phyloP scores from a whole-genome alignment of 2,329 filamentous ascomycete genomes.

The Diaporthe eres region DNA sequence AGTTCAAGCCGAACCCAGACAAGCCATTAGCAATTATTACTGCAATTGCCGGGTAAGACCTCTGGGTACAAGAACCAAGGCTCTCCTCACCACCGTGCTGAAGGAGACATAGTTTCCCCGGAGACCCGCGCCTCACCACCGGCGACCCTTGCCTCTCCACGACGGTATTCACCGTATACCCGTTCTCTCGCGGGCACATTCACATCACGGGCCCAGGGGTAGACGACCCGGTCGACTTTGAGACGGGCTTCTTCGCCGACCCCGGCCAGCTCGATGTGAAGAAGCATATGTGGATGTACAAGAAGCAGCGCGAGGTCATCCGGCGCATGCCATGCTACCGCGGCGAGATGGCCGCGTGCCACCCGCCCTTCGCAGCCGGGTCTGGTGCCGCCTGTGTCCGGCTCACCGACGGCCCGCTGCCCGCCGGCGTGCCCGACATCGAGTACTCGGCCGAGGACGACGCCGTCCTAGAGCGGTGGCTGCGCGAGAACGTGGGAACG shows the following conservation, averaged over 20 bases:
- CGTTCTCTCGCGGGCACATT: constrained; percentile 34
- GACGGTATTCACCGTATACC: constrained; percentile 22
- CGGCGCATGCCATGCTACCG: constrained; percentile 60
- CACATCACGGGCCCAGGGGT: constrained; percentile 62
- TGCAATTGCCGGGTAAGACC: constrained; percentile 11
- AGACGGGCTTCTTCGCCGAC: constrained; percentile 66
- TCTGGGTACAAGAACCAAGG: background rate
- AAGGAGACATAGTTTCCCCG: background rate
- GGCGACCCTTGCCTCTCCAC: constrained; percentile 23
- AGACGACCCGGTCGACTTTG: constrained; percentile 61
- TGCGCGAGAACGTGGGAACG: constrained; percentile 55
- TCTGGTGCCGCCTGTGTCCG: constrained; percentile 56
- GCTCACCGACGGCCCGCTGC: constrained; percentile 41
- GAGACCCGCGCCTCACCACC: constrained; percentile 16
- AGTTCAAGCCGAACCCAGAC: constrained; percentile 44
- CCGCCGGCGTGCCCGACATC: constrained; percentile 51
- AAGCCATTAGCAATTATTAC: constrained; percentile 44
- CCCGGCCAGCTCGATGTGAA: constrained; percentile 60
- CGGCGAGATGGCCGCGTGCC: constrained; percentile 48
- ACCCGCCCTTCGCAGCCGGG: constrained; percentile 45
- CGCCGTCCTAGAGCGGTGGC: constrained; percentile 59
- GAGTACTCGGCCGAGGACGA: constrained; percentile 64
- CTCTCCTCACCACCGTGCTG: background rate
- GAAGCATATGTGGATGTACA: constrained; percentile 66
- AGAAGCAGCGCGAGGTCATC: constrained; percentile 63